Evolutionary conservation across 1,139 yeast species (phyloP), one percentile per base, ranked within the genome.

Genomic region (Kazachstania sp.): DNA sequence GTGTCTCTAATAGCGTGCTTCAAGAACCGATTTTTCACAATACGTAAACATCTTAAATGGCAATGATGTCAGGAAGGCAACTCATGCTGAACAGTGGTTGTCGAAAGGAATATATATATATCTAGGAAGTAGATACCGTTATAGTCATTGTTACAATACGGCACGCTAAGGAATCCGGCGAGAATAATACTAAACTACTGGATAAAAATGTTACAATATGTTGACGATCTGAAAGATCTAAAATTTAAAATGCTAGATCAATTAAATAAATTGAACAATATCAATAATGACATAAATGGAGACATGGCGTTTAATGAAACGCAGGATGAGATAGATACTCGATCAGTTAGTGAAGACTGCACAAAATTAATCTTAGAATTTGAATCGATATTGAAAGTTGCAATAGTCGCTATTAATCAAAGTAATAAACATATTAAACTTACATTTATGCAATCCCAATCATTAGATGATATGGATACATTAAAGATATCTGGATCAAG

Each of bases 371-470:
- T 51, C 15, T 15, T 49, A 12, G 46, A 50, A 28, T 55, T 51
- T 31, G 58, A 56, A 40, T 48, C 55, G 6, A 32, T 48, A 30
- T 41, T 57, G n/a, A 51, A 41, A 30, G 40, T 46, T 11, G 35
- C 46, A 7, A 39, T 52, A 6, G 56, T 54, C 1, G 40, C 48
- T 12, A 30, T 54, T 37, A 55, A 57, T 43, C 46, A 53, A 15
- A 50, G 47, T 2, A 47, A 48, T 39, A 49, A 53, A 2, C 49
- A 47, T 19, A 39, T 51, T 3, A 49, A 44, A 29, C 41, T 54
- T 15, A 45, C 42, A 13, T 54, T 59, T 54, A 41, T 37, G 7
- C 48, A 47, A 29, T 41, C 38, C 20, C 16, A 41, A 37, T 35
- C 43, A 30, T 28, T 40, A 42, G 43, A 46, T 16, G 32, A 36